A percentile compares a stretch with the other conserved stretches of the same genome.
These are phyloP conservation scores for Hypomontagnella submonticulosa DNA, from an alignment of 495 filamentous ascomycete genomes.

Conservation along the genomic window DNA sequence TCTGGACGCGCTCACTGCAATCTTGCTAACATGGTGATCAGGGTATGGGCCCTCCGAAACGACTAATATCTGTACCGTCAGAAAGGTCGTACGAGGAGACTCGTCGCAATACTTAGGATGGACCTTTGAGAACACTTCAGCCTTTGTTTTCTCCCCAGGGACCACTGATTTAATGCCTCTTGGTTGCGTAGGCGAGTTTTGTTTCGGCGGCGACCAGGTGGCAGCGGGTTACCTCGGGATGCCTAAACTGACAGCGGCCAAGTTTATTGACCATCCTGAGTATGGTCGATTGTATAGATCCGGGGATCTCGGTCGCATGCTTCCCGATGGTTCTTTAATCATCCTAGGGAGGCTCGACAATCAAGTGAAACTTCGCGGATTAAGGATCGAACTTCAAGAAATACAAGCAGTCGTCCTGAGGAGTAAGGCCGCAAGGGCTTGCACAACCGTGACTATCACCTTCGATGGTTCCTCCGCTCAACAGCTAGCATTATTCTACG, in stretches of 20 bases:
- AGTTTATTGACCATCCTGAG: constrained; percentile 71
- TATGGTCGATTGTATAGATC: constrained; percentile 77
- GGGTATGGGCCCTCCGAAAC: constrained; percentile 79
- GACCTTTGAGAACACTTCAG: constrained; percentile 75
- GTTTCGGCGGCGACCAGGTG: constrained; percentile 84
- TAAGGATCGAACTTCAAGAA: constrained; percentile 82
- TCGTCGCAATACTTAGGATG: constrained; percentile 68
- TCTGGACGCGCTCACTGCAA: not conserved
- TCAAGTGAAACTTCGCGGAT: constrained; percentile 84
- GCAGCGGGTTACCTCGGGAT: constrained; percentile 75
- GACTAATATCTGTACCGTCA: constrained; percentile 78
- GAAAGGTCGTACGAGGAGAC: constrained; percentile 61
- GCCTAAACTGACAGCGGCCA: constrained; percentile 63
- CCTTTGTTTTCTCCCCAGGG: constrained; percentile 66
- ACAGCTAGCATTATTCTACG: constrained; percentile 69
- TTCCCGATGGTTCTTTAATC: constrained; percentile 74
- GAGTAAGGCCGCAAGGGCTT: constrained; percentile 58
- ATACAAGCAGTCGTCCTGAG: constrained; percentile 69
- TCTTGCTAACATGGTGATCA: constrained; percentile 34
- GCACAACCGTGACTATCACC: constrained; percentile 62
- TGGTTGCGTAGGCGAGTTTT: constrained; percentile 81
- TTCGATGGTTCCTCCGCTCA: constrained; percentile 43
- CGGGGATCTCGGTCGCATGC: constrained; percentile 76
- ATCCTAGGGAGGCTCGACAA: constrained; percentile 81
- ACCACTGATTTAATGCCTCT: constrained; percentile 62